Evolutionary conservation across 2,329 filamentous ascomycete species (phyloP), one percentile per base, ranked within the genome.

Genomic region (Colletotrichum orchidophilum): DNA sequence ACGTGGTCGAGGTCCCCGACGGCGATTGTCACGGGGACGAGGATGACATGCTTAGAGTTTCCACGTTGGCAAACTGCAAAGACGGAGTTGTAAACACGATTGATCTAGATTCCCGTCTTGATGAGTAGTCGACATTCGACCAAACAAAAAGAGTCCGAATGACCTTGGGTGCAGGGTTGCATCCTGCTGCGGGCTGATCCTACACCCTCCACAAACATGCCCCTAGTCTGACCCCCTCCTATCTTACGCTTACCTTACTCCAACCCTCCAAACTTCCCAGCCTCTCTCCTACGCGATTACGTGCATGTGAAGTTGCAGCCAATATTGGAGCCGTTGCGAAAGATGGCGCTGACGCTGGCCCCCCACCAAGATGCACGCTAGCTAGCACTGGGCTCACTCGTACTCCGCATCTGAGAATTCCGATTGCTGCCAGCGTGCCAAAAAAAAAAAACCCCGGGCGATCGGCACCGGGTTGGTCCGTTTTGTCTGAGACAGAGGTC

Each of bases 141-240:
- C 42, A 59, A n/a, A 12, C 9, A 50, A 7, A 18, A 24, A 29
- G n/a, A 24, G 65, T 21, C 59, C 59, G 59, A 35, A 35, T 63
- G 65, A 63, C 65, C 59, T 39, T 53, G 35, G 13, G 27, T 46
- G 42, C 65, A 67, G 65, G 65, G 65, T 35, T 57, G 65, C 21
- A 29, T 67, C 35, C 58, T 39, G 58, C 59, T 55, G 59, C 65
- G 49, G 27, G 50, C 58, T 63, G 65, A 67, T 50, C 5, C 24
- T 18, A 13, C 21, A 21, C 29, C 18, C 33, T 29, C 46, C 58
- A 26, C 15, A n/a, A n/a, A n/a, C 39, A 31, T 53, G 49, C 11
- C 49, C 61, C 24, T 24, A n/a, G n/a, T n/a, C n/a, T n/a, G n/a
- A n/a, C n/a, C n/a, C 46, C 18, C 58, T 31, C 33, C 27, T 49